Evolutionary conservation across 129 eudicot species (phyloP).

Genomic region (Apium graveolens): DNA sequence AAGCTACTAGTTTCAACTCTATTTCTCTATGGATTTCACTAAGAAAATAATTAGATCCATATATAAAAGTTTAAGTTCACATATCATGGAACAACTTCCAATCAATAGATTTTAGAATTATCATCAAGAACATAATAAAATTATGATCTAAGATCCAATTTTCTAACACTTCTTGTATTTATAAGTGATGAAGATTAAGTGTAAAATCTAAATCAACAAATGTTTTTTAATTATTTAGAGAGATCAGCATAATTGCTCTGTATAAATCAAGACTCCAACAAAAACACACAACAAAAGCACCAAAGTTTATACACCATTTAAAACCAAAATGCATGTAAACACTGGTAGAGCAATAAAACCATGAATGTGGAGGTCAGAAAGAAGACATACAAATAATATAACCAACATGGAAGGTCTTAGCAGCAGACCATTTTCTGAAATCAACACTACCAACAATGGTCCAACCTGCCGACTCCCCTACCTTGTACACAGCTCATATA

Average conservation of each 20-base stretch:
- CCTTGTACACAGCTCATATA: conserved; percentile 49
- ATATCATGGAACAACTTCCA: too few species aligned
- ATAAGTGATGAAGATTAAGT: too few species aligned
- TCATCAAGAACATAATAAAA: too few species aligned
- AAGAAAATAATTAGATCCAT: too few species aligned
- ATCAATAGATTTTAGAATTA: too few species aligned
- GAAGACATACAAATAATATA: conserved; percentile 49
- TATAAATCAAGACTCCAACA: not conserved
- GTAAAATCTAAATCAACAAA: too few species aligned
- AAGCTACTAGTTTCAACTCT: too few species aligned
- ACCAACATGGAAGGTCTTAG: conserved; percentile 63
- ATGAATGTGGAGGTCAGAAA: not conserved
- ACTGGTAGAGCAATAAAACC: not conserved
- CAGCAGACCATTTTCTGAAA: conserved; percentile 73
- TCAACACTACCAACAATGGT: conserved; percentile 78
- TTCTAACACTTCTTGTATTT: too few species aligned
- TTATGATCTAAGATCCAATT: too few species aligned
- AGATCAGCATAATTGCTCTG: not conserved
- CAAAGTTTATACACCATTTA: not conserved
- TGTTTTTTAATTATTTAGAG: too few species aligned
- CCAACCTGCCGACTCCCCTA: conserved; percentile 91
- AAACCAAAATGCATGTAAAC: not conserved
- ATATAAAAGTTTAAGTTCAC: too few species aligned
- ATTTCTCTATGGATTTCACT: too few species aligned
- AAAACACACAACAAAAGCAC: not conserved